Conservation (phyloP, 495 filamentous ascomycete species). For the Hypomontagnella monticulosa region DNA sequence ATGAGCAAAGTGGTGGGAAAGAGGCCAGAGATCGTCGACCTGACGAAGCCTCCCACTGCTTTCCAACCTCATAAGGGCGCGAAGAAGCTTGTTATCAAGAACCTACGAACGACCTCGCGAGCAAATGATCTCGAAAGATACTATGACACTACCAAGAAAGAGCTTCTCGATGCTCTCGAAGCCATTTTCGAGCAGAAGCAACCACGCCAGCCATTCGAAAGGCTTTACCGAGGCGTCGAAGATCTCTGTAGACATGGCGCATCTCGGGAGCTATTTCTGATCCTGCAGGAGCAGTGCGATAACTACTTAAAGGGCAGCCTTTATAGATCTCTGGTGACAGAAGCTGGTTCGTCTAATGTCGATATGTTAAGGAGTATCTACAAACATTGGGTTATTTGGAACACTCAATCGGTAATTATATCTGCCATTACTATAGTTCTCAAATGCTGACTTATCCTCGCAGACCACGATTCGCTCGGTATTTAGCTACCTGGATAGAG, state of each 20-base stretch:
- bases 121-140: conserved; percentile 61
- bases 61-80: conserved; percentile 69
- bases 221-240: conserved; percentile 89
- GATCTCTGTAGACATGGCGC: conserved; percentile 83
- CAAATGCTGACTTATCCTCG: conserved; percentile 2
- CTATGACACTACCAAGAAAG: conserved; percentile 73
- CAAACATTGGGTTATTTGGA: conserved; percentile 81
- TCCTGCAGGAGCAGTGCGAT: conserved; percentile 70
- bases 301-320: conserved; percentile 60
- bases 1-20: conserved; percentile 52
- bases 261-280: conserved; percentile 69
- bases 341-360: conserved; percentile 63
- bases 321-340: conserved; percentile 57
- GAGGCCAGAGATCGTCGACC: conserved; percentile 53
- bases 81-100: conserved; percentile 90
- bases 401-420: conserved; percentile 70
- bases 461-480: conserved; percentile 81
- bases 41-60: conserved; percentile 47
- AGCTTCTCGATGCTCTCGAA: conserved; percentile 75
- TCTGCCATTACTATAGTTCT: conserved; percentile 8
- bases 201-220: conserved; percentile 76
- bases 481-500: conserved; percentile 92
- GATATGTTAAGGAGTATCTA: conserved; percentile 72
- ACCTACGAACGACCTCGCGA: conserved; percentile 71
- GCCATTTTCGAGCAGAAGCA: conserved; percentile 73